phyloP scores from a whole-genome alignment of 1,284 basidiomycete species.

The Anthracocystis walkeri region DNA sequence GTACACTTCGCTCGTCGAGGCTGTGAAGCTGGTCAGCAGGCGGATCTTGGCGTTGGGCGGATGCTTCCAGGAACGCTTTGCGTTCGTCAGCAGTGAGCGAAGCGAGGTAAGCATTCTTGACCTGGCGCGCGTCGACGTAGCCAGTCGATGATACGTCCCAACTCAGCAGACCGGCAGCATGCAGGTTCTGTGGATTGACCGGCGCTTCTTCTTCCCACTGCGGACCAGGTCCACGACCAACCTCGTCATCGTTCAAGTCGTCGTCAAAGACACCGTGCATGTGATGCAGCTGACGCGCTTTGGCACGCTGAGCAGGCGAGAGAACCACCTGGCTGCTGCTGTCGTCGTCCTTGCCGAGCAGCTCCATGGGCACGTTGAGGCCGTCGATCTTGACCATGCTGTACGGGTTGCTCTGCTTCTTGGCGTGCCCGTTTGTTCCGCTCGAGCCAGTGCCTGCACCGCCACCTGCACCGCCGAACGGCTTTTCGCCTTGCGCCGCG shows the following conservation, averaged over 20 bases:
- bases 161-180: slow-evolving; percentile 32
- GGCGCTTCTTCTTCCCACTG: slow-evolving; percentile 42
- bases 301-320: slow-evolving; percentile 53
- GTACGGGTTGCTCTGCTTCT: slow-evolving; percentile 51
- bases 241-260: slow-evolving; percentile 47
- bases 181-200: slow-evolving; percentile 23
- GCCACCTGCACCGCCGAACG: not conserved
- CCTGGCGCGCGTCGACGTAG: slow-evolving; percentile 50
- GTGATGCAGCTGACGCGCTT: slow-evolving; percentile 51
- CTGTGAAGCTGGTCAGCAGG: slow-evolving; percentile 14
- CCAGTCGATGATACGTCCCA: slow-evolving; percentile 56
- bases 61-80: slow-evolving; percentile 38
- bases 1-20: slow-evolving; percentile 29
- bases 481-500: slow-evolving; percentile 34
- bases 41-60: slow-evolving; percentile 19
- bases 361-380: slow-evolving; percentile 43
- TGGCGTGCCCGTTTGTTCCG: slow-evolving; percentile 25
- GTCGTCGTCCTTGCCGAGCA: slow-evolving; percentile 50
- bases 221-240: slow-evolving; percentile 31
- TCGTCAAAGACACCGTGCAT: slow-evolving; percentile 58
- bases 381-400: slow-evolving; percentile 46
- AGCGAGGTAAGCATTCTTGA: slow-evolving; percentile 53
- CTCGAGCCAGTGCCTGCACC: slow-evolving; percentile 12
- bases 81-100: slow-evolving; percentile 42
- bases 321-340: slow-evolving; percentile 44